Evolutionary conservation across 2,329 filamentous ascomycete species (phyloP).

Genomic region (Aspergillus unguis): DNA sequence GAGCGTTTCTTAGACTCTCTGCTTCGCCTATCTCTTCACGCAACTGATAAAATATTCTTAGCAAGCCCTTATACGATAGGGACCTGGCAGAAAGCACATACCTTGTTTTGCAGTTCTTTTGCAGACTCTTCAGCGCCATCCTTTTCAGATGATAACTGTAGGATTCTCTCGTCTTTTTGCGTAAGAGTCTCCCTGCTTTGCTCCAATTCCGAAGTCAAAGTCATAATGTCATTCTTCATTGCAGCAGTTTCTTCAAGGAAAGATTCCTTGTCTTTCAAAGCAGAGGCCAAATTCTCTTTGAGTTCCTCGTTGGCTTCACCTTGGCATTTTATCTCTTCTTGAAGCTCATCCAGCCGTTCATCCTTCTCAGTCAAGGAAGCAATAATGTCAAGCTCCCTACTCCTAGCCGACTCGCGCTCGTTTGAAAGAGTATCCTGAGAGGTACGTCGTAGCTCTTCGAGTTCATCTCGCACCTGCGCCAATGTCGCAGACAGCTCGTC

Average conservation of each 20-base stretch:
- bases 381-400: conserved; percentile 43
- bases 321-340: conserved; percentile 32
- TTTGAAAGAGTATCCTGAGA: conserved; percentile 28
- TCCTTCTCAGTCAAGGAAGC: conserved; percentile 45
- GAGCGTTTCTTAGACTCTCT: conserved; percentile 18
- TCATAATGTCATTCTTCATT: conserved; percentile 27
- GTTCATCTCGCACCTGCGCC: conserved; percentile 32
- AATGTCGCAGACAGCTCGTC: conserved; percentile 35
- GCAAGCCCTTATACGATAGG: not conserved
- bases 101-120: conserved; percentile 22
- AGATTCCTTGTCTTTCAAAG: conserved; percentile 24
- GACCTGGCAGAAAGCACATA: conserved; percentile 14
- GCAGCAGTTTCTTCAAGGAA: conserved; percentile 19
- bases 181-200: conserved; percentile 15
- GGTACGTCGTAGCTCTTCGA: conserved; percentile 35
- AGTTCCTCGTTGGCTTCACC: conserved; percentile 22
- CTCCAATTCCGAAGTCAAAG: conserved; percentile 23
- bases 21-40: conserved; percentile 22
- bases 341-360: conserved; percentile 43
- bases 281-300: conserved; percentile 19
- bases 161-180: conserved; percentile 28
- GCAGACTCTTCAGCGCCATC: conserved; percentile 16
- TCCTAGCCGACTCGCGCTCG: conserved; percentile 30
- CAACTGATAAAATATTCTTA: conserved; percentile 20
- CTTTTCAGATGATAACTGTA: conserved; percentile 21